Conservation (phyloP, 176 grass and related monocot species). For the Echinochloa phyllopogon region DNA sequence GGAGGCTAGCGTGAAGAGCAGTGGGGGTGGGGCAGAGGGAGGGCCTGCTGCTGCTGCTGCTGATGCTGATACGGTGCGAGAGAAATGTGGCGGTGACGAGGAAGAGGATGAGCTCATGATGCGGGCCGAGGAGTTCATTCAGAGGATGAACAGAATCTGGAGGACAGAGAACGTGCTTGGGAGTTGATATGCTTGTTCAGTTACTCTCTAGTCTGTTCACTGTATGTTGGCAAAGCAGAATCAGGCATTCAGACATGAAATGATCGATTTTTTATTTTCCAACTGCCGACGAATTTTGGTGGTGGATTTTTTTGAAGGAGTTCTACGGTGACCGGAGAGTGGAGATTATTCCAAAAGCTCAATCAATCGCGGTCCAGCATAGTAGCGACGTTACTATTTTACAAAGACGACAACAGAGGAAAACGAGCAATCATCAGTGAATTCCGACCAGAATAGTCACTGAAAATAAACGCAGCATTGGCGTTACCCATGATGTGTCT, state of each 20-base stretch:
- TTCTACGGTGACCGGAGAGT: too few relatives aligned
- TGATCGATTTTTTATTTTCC: too few relatives aligned
- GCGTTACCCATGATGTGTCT: too few relatives aligned
- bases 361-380: too few relatives aligned
- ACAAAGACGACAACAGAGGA: neutral
- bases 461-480: too few relatives aligned
- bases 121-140: conserved; percentile 72
- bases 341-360: too few relatives aligned
- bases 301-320: too few relatives aligned
- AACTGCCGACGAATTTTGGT: too few relatives aligned
- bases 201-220: too few relatives aligned
- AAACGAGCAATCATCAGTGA: neutral
- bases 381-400: neutral
- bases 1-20: neutral
- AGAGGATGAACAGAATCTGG: conserved; percentile 76
- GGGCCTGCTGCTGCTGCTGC: neutral
- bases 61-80: neutral
- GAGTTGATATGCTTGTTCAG: neutral
- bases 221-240: too few relatives aligned
- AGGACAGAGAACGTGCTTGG: conserved; percentile 41
- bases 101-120: conserved; percentile 50
- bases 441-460: neutral
- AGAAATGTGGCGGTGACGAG: neutral
- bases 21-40: neutral
- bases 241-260: too few relatives aligned